A percentile compares a stretch with the other conserved stretches of the same genome.
phyloP scores from a whole-genome alignment of 305 asterid species.

The Andrographis paniculata region DNA sequence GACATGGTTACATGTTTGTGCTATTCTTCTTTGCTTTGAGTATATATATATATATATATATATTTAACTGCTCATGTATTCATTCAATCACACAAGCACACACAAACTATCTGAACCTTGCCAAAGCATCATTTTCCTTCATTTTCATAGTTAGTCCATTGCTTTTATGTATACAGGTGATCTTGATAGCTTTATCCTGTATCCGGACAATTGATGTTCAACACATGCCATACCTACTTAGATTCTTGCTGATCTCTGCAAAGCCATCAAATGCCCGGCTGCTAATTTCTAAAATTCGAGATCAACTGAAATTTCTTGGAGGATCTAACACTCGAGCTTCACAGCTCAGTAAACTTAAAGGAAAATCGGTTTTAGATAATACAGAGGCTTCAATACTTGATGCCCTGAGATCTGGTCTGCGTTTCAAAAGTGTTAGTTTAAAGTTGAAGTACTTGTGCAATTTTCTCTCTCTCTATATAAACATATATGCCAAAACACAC shows the following conservation, averaged over 20 bases:
- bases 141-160: background rate
- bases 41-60: background rate
- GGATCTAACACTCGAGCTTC: constrained; percentile 30
- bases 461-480: background rate
- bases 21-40: constrained; percentile 1
- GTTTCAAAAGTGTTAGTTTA: constrained; percentile 61
- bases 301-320: constrained; percentile 60
- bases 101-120: too few relatives aligned
- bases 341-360: constrained; percentile 52
- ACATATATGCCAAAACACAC: background rate
- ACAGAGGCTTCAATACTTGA: constrained; percentile 61
- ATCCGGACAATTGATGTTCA: constrained; percentile 69
- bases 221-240: constrained; percentile 76
- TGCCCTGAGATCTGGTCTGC: constrained; percentile 71
- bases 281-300: constrained; percentile 65
- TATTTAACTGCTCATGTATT: background rate
- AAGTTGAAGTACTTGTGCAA: constrained; percentile 5
- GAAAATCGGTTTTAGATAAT: constrained; percentile 47
- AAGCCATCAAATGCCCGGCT: constrained; percentile 61
- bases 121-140: constrained; percentile 4
- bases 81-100: background rate
- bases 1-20: constrained; percentile 9
- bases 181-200: constrained; percentile 65
- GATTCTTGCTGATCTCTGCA: constrained; percentile 68
- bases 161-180: constrained; percentile 36